Percentiles rank a stretch among this genome's conserved stretches.
phyloP scores from a whole-genome alignment of 2,329 filamentous ascomycete species.

The Fusarium pseudonygamai region DNA sequence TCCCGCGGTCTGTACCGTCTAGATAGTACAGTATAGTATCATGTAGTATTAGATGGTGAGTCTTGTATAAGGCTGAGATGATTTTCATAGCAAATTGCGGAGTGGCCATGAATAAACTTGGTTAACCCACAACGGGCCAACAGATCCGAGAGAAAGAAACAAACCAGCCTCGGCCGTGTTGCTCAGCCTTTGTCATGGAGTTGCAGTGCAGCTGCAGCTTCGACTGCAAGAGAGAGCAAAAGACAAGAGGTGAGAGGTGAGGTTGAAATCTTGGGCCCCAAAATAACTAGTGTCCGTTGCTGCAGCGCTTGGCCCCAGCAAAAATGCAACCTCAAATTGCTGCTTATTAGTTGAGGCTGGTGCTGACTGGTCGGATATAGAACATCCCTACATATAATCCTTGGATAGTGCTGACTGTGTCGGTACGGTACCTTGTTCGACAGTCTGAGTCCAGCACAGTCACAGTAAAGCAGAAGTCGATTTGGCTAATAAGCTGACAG shows the following conservation, averaged over 20 bases:
- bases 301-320: conserved; percentile 10
- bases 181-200: conserved; percentile 16
- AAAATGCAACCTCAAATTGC: conserved; percentile 22
- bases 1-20: not conserved
- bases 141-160: not conserved
- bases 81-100: not conserved
- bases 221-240: not conserved
- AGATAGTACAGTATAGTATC: not conserved
- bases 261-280: conserved; percentile 5
- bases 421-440: not conserved
- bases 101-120: not conserved
- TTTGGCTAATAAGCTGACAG: conserved; percentile 25
- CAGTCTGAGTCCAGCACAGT: not conserved
- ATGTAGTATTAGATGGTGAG: not conserved
- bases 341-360: conserved; percentile 30
- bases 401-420: conserved; percentile 29
- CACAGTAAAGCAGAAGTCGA: not conserved
- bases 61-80: conserved; percentile 22
- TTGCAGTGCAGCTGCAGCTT: not conserved
- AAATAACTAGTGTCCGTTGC: conserved; percentile 15
- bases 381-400: not conserved
- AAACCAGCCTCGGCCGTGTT: not conserved
- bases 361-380: conserved; percentile 21
- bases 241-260: not conserved
- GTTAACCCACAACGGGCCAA: conserved; percentile 5